Conservation (phyloP, 106 monocot species). For the Phalaenopsis aphrodite region DNA sequence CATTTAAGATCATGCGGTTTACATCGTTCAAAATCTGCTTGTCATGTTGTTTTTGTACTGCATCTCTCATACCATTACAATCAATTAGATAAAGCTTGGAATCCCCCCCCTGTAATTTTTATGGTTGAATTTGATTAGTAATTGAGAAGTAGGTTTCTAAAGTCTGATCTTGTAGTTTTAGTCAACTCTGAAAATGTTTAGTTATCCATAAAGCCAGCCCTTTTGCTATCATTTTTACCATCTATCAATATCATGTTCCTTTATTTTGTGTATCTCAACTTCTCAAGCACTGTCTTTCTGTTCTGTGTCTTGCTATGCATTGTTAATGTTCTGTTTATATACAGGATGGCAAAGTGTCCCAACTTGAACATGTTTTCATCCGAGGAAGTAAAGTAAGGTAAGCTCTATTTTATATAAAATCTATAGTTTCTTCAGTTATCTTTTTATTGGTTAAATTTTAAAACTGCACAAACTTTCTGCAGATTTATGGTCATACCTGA, state of each 20-base stretch:
- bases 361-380: constrained; percentile 59
- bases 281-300: background rate
- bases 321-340: background rate
- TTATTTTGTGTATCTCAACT: background rate
- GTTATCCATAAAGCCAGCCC: background rate
- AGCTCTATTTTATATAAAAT: background rate
- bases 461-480: background rate
- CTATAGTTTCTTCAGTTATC: background rate
- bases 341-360: constrained; percentile 48
- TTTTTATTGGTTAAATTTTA: background rate
- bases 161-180: background rate
- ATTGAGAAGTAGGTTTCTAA: background rate
- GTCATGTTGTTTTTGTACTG: background rate
- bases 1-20: background rate
- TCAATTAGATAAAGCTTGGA: background rate
- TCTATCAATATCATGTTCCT: background rate
- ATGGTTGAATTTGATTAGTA: background rate
- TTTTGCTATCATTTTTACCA: background rate
- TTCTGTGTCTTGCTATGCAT: background rate
- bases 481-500: constrained; percentile 75
- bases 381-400: constrained; percentile 59
- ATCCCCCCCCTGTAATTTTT: background rate
- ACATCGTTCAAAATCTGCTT: background rate
- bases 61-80: background rate
- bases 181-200: background rate